Evolutionary conservation across 2,329 filamentous ascomycete species (phyloP), one percentile per base, ranked within the genome.

Genomic region (Xylogone sp.): DNA sequence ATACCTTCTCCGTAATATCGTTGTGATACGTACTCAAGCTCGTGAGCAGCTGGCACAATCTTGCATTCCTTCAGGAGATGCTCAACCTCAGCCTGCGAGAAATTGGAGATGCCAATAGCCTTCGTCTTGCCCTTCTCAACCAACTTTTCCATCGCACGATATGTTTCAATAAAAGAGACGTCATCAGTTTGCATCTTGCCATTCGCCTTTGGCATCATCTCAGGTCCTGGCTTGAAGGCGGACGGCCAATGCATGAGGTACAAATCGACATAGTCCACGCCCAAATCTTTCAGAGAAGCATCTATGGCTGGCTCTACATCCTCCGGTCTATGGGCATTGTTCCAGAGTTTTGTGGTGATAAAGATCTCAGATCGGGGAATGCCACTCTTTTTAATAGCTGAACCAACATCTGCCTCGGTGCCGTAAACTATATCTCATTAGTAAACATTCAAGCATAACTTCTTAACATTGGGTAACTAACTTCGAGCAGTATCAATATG

Each of bases 101-200:
- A 86, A 69, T 86, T 86, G 51, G 79, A 83, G 43, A 86, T 74
- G 46, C 83, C 83, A 49, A 86, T 83, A 53, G 79, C 70, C 54
- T 72, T 75, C 3, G 77, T 75, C 58, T 80, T 75, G 58, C 77
- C 76, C 2, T 74, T 71, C 12, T 69, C 65, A 27, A 82, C 71
- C 19, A 84, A 61, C 55, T 75, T 72, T 65, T 81, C 77, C 75
- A 86, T 78, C 2, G 75, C 75, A 31, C 74, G 68, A 79, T 81
- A 86, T 48, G 82, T 84, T 50, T 74, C 66, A 43, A 71, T 52
- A 45, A 73, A 83, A 13, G 52, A 55, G 24, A 59, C 61, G 22
- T 59, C 46, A 6, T 50, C 53, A 16, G 56, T 59, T 27, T 58
- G 46, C 31, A 53, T 59, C 45, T 61, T 63, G 7, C 55, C 62